phyloP scores from a whole-genome alignment of 371 early-diverging fungal genomes.

The Haplosporangium sp. region DNA sequence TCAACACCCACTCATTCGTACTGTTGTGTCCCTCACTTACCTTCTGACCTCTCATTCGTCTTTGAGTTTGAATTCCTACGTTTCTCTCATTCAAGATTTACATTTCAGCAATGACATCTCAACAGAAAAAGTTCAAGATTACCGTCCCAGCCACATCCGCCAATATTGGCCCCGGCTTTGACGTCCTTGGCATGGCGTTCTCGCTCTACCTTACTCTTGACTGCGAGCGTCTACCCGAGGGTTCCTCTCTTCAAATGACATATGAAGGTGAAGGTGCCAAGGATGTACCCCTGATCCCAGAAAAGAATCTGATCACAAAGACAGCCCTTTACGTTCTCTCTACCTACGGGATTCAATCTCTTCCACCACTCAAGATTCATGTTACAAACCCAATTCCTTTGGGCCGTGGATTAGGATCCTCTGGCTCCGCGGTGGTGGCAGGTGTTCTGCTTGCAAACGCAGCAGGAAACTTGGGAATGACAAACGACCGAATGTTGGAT shows the following conservation, averaged over 20 bases:
- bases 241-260: slow-evolving; percentile 64
- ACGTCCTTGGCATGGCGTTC: slow-evolving; percentile 92
- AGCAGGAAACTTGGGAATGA: slow-evolving; percentile 74
- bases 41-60: not conserved
- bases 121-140: slow-evolving; percentile 71
- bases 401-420: slow-evolving; percentile 95
- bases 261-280: slow-evolving; percentile 86
- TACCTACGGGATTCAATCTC: slow-evolving; percentile 67
- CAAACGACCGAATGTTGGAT: slow-evolving; percentile 84
- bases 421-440: slow-evolving; percentile 96
- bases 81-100: slow-evolving; percentile 6
- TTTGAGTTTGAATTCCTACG: not conserved
- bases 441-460: slow-evolving; percentile 90
- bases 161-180: slow-evolving; percentile 98
- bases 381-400: slow-evolving; percentile 94
- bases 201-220: slow-evolving; percentile 84
- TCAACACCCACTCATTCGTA: not conserved
- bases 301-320: slow-evolving; percentile 90
- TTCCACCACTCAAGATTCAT: slow-evolving; percentile 75
- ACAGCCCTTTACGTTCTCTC: slow-evolving; percentile 88
- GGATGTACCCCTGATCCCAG: slow-evolving; percentile 82
- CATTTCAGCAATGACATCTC: slow-evolving; percentile 21
- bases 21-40: not conserved
- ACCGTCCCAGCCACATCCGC: slow-evolving; percentile 94
- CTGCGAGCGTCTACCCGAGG: slow-evolving; percentile 46